Evolutionary conservation across 306 rosid genomes (phyloP), one percentile per base, ranked within the genome.

Genomic region (Castanea sativa): DNA sequence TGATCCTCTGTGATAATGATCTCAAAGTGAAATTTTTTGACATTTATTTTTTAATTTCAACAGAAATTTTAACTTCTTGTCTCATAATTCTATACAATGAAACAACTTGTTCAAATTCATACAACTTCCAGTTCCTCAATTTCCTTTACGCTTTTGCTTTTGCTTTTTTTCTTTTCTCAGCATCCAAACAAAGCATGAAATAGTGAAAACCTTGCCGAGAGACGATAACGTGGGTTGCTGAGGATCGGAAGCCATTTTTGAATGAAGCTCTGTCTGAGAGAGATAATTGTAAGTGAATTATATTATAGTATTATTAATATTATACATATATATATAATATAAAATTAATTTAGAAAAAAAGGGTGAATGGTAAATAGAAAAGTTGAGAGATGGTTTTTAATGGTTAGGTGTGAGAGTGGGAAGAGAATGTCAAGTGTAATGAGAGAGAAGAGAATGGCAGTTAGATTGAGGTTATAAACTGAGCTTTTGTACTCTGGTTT

Each of bases 191-290:
- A 38, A 61, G 15, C 55, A 32, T 10, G 5, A 29, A 16, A 25
- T 25, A 25, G 27, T 25, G 27, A 51, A 41, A 29, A 92, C 93
- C 97, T 87, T 49, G 67, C 55, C 69, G 65, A 61, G 20, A 58
- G 91, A 86, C 75, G 87, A 61, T 23, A 56, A 71, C 27, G 80
- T 1, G 7, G 57, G 83, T 73, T 68, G 89, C 71, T 88, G 89
- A 19, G 80, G 87, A 75, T 88, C 92, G n/a, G 92, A 80, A 27
- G 91, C 90, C 98, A 93, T 91, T 67, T 91, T 67, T 71, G 21
- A 51, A 51, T 20, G 45, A 55, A 55, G 23, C 27, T 25, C 27
- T 1, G 59, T 38, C 43, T 27, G 82, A 78, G 38, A 64, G 9
- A 35, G 41, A 35, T 35, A 4, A 15, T 23, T 13, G 20, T 16